phyloP scores from a whole-genome alignment of 495 filamentous ascomycete species.

The Chaetomidium leptoderma region DNA sequence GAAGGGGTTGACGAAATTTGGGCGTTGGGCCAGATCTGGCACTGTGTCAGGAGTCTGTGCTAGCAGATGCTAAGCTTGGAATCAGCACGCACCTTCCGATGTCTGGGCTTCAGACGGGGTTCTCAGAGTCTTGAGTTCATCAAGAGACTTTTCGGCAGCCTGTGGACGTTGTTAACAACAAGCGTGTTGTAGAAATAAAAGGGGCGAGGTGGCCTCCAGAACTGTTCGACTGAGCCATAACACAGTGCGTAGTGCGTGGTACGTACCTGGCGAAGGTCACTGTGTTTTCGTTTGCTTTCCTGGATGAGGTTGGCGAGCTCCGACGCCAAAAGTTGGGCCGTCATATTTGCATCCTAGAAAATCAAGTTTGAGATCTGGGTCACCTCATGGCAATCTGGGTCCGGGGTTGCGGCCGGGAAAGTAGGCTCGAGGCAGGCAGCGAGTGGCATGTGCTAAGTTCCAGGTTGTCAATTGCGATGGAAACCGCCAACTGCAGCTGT shows the following conservation, averaged over 20 bases:
- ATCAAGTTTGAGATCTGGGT: neutral
- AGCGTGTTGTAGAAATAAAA: no score
- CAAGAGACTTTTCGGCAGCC: slow-evolving; percentile 92
- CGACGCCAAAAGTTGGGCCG: slow-evolving; percentile 79
- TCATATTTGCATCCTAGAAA: slow-evolving; percentile 61
- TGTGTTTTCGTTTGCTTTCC: slow-evolving; percentile 90
- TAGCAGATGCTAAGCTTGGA: neutral
- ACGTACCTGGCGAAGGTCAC: slow-evolving; percentile 76
- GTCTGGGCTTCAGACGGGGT: slow-evolving; percentile 77
- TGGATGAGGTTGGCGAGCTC: slow-evolving; percentile 92
- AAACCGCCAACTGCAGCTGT: slow-evolving; percentile 2
- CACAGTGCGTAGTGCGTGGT: slow-evolving; percentile 21
- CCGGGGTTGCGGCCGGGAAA: no score
- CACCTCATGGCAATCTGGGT: neutral
- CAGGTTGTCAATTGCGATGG: no score
- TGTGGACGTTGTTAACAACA: slow-evolving; percentile 29
- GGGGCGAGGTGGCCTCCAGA: neutral
- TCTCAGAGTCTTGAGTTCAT: slow-evolving; percentile 78
- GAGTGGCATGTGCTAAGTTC: no score
- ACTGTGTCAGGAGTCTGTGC: slow-evolving; percentile 18
- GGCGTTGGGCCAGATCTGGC: slow-evolving; percentile 74
- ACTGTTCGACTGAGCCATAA: neutral
- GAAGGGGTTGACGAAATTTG: slow-evolving; percentile 86
- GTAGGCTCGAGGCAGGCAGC: no score
- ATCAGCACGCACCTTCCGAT: slow-evolving; percentile 61